Evolutionary conservation across 192 early-diverging fungal genomes (phyloP), one percentile per base, ranked within the genome.

Genomic region (Globomyces pollinis-pini): DNA sequence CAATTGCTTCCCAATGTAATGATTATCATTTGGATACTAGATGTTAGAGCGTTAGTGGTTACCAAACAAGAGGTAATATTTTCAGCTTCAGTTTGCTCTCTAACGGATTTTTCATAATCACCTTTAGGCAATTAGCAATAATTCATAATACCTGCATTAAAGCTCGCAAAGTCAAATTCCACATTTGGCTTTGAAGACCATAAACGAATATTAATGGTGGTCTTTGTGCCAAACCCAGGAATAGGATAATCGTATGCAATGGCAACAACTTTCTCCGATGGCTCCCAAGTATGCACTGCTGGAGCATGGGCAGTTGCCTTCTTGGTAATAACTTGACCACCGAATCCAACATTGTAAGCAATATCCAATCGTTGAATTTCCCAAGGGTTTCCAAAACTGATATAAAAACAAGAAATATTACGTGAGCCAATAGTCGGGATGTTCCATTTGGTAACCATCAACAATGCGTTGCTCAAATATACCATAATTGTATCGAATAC

Each of bases 21-120:
- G 93, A 74, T 96, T 96, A 75, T 98, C 95, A 67, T 98, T 98
- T 34, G 95, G 95, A 71, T 98, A 98, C 65, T n/a, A n/a, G n/a
- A n/a, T n/a, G n/a, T n/a, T n/a, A n/a, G n/a, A 93, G 73, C 21
- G 11, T 33, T n/a, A 7, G 11, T 9, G 12, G 58, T 58, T 67
- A 71, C 70, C 57, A 78, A 60, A 26, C 96, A 91, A 8, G 89
- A 83, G 0, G 95, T 96, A 50, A 98, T 88, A 72, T 93, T 93
- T 69, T 93, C 90, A 16, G 95, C 94, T 9, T 77, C 75, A 54
- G 87, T 91, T 66, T 96, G 93, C 57, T 93, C 93, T 59, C 86
- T 85, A 1, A 96, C 89, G 23, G 91, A 86, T 59, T 89, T 85
- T 45, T 88, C 85, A 64, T 98, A 98, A 73, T 96, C 39, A 33